Evolutionary conservation across 2,329 filamentous ascomycete genomes (phyloP), one percentile per base, ranked within the genome.

Genomic region (Fusarium proliferatum): DNA sequence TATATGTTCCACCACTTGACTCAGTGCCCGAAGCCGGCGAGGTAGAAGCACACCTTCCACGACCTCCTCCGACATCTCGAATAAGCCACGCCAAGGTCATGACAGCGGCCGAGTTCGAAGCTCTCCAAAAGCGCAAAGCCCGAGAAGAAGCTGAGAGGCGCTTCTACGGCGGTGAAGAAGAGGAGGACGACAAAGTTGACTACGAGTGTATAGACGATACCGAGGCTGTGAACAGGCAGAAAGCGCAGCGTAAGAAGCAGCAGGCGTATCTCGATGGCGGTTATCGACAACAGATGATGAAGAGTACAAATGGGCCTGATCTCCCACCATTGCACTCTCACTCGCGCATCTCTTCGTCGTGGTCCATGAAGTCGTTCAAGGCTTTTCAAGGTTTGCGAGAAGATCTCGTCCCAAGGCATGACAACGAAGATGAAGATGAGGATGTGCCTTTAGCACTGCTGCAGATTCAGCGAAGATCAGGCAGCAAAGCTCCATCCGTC

Each of bases 271-370:
- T 72, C 21, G 36, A 64, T n/a, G 57, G 42, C 16, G 48, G 33
- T 17, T 72, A 72, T 19, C 58, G 69, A 36, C 63, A 69, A 36
- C 43, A 59, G 23, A 72, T 68, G 68, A 72, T 69, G 69, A 72
- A 69, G 46, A 72, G 39, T n/a, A 72, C 68, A 8, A 64, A 64
- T 11, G 65, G 58, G 7, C n/a, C 41, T 8, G 64, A 69, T 3
- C n/a, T 46, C 21, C 45, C 45, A 9, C 34, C 34, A 13, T n/a
- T 48, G 10, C 11, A 1, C 5, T 46, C 51, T 46, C 65, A 69
- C 26, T 58, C 67, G 1, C 43, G 65, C 19, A 17, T 42, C 3
- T 58, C 67, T 38, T 69, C 65, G 2, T 33, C 67, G 5, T 48
- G 61, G 61, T 67, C 64, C 1, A 52, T 67, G n/a, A 67, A 52